Evolutionary conservation across 1,284 basidiomycete genomes (phyloP).

Genomic region (Heliocybe sulcata): DNA sequence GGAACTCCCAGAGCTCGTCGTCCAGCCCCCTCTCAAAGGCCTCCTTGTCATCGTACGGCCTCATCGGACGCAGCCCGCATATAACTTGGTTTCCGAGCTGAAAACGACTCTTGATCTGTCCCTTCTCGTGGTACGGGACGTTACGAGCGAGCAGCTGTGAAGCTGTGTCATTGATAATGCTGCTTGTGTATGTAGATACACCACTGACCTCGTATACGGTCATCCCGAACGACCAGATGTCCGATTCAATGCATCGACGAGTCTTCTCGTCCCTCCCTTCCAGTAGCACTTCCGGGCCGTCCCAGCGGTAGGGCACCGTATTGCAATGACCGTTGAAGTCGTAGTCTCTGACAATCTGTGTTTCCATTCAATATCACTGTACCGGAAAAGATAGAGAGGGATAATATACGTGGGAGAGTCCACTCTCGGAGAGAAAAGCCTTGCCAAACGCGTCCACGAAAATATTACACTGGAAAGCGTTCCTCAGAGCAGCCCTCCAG

Average conservation of each 20-base stretch:
- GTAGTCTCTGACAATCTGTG: background rate
- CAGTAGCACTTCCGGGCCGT: background rate
- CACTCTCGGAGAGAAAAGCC: background rate
- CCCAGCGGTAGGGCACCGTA: background rate
- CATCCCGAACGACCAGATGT: background rate
- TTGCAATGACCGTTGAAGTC: background rate
- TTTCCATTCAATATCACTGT: background rate
- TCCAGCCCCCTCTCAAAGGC: background rate
- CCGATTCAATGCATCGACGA: background rate
- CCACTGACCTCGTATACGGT: background rate
- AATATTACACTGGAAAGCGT: background rate
- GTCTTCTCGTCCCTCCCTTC: background rate
- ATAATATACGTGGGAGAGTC: background rate
- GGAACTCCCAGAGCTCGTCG: background rate
- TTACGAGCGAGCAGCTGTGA: background rate
- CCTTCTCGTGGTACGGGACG: background rate
- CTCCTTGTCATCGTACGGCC: background rate
- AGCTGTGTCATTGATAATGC: background rate
- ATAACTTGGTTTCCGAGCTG: background rate
- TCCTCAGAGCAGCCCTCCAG: background rate
- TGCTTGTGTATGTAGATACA: background rate
- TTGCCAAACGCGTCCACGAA: background rate
- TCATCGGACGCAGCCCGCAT: background rate
- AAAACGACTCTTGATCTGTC: background rate
- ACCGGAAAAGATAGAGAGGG: background rate